Conservation (phyloP, 768 basidiomycete species). For the Leccinum fibrillosum region DNA sequence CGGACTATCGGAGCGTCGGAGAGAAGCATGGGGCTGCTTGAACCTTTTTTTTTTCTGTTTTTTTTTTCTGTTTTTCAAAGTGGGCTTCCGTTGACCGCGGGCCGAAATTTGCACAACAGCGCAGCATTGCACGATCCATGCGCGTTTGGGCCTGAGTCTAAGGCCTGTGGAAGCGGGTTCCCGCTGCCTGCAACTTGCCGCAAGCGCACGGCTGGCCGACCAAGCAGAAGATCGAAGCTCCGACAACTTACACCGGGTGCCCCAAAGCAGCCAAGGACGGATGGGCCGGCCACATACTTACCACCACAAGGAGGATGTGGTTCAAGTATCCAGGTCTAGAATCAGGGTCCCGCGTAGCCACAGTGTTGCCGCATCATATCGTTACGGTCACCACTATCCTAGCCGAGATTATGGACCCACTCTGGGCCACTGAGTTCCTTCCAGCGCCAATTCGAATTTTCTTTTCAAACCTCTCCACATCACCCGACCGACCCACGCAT, state of each 20-base stretch:
- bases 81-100: background rate
- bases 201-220: background rate
- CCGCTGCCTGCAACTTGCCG: background rate
- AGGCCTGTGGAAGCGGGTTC: background rate
- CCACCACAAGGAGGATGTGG: background rate
- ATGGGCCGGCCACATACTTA: background rate
- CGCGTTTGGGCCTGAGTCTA: background rate
- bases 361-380: background rate
- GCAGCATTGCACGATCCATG: background rate
- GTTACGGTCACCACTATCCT: background rate
- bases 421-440: background rate
- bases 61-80: background rate
- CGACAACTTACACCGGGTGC: background rate
- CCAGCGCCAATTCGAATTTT: background rate
- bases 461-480: background rate
- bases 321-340: background rate
- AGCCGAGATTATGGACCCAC: background rate
- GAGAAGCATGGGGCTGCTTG: slow-evolving; percentile 5
- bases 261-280: background rate
- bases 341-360: background rate
- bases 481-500: background rate
- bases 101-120: background rate
- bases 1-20: slow-evolving; percentile 13
- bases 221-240: background rate
- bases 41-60: background rate